Evolutionary conservation across 148 eudicot genomes (phyloP), one percentile per base, ranked within the genome.

Genomic region (Amaranthus palmeri): DNA sequence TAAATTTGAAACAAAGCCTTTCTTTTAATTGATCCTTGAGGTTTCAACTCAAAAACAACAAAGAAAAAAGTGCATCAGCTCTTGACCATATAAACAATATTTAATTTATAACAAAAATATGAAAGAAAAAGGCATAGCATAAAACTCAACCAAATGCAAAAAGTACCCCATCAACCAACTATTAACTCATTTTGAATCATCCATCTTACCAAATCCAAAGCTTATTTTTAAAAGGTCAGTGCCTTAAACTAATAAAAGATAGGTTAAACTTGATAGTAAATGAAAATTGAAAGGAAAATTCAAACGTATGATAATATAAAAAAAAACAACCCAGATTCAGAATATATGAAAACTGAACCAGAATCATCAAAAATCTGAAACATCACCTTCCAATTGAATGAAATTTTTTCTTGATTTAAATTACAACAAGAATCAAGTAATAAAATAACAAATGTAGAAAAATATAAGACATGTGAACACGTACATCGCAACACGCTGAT

Each of bases 401-500:
- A 60, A 49, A 36, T 4, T 25, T 25, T 25, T 25, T 25, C 0
- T 25, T 25, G 36, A 25, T 25, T 41, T 6, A 42, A 59, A 50
- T 5, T 40, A 12, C 3, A 69, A 14, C n/a, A 14, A 25, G 36
- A 47, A 55, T 6, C 43, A 51, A 60, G 68, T 13, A 40, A 45
- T 11, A 36, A 46, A 14, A 10, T 15, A 43, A 54, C 48, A 53
- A 45, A 1, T 3, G 68, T 44, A 9, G 59, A 3, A 59, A 45
- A 68, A 4, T 25, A 76, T 25, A 46, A 18, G 25, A 46, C 6
- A 55, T 42, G 52, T 75, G 46, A 54, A 53, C 41, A 78, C 82
- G 78, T 70, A 95, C 98, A 87, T 87, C 92, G 56, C 98, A 93
- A 74, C 98, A 91, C 7, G 90, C 73, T 14, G 92, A 67, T 72